These are phyloP conservation scores for Letharia lupina DNA, from an alignment of 495 filamentous ascomycete species.

Conservation along the genomic window DNA sequence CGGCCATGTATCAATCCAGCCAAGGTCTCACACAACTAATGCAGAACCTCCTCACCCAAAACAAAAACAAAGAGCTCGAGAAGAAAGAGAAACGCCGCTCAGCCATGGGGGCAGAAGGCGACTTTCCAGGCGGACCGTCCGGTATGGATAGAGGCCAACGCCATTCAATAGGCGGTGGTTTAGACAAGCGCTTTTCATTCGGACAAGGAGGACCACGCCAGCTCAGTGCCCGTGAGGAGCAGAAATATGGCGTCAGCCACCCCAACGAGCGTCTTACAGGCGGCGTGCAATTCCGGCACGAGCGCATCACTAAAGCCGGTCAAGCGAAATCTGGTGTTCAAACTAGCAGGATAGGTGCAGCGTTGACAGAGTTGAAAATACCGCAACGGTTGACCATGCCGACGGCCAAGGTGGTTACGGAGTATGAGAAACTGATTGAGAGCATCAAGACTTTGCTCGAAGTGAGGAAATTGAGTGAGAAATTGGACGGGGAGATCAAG, in stretches of 20 bases:
- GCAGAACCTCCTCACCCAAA: slow-evolving; percentile 55
- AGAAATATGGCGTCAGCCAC: slow-evolving; percentile 71
- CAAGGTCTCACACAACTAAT: slow-evolving; percentile 70
- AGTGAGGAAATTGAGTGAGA: slow-evolving; percentile 72
- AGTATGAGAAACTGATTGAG: slow-evolving; percentile 71
- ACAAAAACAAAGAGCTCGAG: slow-evolving; percentile 46
- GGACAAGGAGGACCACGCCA: slow-evolving; percentile 20
- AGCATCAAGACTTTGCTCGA: slow-evolving; percentile 72
- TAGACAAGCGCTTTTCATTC: slow-evolving; percentile 36
- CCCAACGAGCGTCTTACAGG: slow-evolving; percentile 75
- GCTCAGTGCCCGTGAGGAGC: slow-evolving; percentile 46
- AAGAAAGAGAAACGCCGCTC: slow-evolving; percentile 76
- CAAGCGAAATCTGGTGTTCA: slow-evolving; percentile 76
- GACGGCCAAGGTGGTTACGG: slow-evolving; percentile 66
- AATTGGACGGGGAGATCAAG: slow-evolving; percentile 74
- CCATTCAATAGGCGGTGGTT: slow-evolving; percentile 26
- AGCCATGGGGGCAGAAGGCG: slow-evolving; percentile 40
- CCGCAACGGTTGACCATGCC: slow-evolving; percentile 75
- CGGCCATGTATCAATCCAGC: slow-evolving; percentile 64
- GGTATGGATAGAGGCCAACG: slow-evolving; percentile 37
- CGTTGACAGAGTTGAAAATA: slow-evolving; percentile 71
- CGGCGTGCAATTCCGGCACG: slow-evolving; percentile 70
- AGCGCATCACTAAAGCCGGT: slow-evolving; percentile 72
- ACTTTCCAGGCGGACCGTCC: slow-evolving; percentile 33
- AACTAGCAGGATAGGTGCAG: slow-evolving; percentile 68